Evolutionary conservation across 2,329 filamentous ascomycete genomes (phyloP), one percentile per base, ranked within the genome.

Genomic region (Ascocoryne sarcoides): DNA sequence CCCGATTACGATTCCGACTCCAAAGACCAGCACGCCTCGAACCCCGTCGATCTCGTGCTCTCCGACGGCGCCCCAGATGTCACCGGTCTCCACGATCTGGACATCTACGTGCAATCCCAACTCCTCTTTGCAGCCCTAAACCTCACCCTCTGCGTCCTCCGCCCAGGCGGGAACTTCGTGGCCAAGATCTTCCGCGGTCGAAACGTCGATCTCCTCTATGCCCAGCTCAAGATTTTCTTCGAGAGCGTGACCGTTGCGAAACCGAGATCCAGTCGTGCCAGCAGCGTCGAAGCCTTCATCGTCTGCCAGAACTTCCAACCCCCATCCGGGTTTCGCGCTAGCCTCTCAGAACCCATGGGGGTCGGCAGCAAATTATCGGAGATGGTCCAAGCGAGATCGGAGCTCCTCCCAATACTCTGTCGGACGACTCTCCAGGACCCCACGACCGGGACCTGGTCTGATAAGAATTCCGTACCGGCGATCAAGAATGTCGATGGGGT

Each of bases 81-180:
- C 10, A 98, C 92, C 0, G 92, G 92, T 15, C 73, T 98, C 1
- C 92, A 98, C 62, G 92, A 98, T 61, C 76, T 98, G 26, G 92
- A 98, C 63, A 96, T 96, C 52, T 98, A 98, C 64, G 85, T 98
- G 14, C 92, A 98, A 65, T 89, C 85, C 7, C 92, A 96, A 64
- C 74, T 98, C 7, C 80, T 98, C 36, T 95, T 93, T 62, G 87
- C 90, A 0, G 92, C 92, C 0, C 75, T 98, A 15, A 95, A 95
- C 61, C 76, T 98, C 2, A 88, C 92, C 0, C 76, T 95, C 10
- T 94, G 90, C 59, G 88, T 98, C 10, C 75, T 98, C 16, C 84
- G 84, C 44, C 89, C 89, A 0, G 92, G 92, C 32, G 92, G 92
- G 47, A 94, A 87, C 57, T 98, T 98, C 54, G 90, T 98, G 5